Base-by-base conservation (phyloP, 345 rosid genomes). In the Hibiscus trionum region DNA sequence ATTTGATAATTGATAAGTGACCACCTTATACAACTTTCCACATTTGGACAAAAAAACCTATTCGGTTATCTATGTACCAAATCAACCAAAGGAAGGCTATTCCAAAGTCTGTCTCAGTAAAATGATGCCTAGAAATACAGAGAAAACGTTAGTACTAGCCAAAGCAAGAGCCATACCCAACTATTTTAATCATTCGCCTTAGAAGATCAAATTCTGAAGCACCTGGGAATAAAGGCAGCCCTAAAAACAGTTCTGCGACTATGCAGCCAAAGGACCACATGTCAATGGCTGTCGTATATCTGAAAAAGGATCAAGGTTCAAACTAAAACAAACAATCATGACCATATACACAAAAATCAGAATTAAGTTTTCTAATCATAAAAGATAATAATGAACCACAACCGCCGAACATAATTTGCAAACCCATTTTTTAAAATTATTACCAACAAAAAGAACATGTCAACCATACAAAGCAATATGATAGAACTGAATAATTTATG, bases 211-310 rank as follows among this genome's bases (percentile, higher is more conserved):
- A 93, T 79, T 96, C 99, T 76, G 99, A 96, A 76, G 94, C 97
- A 82, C 99, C 99, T 52, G 99, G 98, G 80, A 96, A 96, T 55
- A 96, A 84, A 5, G 99, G 99, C 84, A 93, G 79, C 76, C 99
- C 99, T 73, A 96, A 88, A 84, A 90, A 96, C 73, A 96, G 81
- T 79, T 96, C 99, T 15, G 99, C 99, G 2, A 96, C 99, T 78
- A 96, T 91, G 88, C 99, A 96, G 60, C 99, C 99, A 74, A 93
- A 89, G 80, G 99, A 96, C 99, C 98, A 96, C 99, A 96, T 96
- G 83, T 96, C 99, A 74, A 93, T 93, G 75, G 95, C 91, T 7
- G 98, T 91, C 42, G 98, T 87, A 83, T 96, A 96, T 93, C 99
- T 96, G 70, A 35, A 81, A 59, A 75, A 69, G 72, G 58, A 81